phyloP scores from a whole-genome alignment of 306 rosid genomes.

The Medicago lupulina region DNA sequence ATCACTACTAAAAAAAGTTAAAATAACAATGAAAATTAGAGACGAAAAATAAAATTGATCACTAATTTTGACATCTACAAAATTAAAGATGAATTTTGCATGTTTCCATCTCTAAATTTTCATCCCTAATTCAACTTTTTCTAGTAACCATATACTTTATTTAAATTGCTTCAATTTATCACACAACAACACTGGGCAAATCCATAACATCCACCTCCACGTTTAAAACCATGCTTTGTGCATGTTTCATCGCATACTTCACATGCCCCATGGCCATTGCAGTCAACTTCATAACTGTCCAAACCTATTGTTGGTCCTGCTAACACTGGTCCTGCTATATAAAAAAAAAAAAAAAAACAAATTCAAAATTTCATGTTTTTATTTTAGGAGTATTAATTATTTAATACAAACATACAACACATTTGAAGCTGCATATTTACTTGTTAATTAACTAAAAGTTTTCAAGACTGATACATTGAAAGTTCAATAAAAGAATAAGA shows the following conservation, averaged over 20 bases:
- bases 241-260: background rate
- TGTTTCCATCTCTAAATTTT: too few species aligned
- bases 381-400: too few species aligned
- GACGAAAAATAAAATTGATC: background rate
- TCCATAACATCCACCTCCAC: background rate
- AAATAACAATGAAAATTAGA: too few species aligned
- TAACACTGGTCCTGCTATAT: background rate
- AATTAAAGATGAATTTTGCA: too few species aligned
- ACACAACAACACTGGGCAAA: background rate
- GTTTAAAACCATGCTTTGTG: background rate
- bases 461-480: too few species aligned
- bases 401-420: too few species aligned
- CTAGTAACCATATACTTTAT: too few species aligned
- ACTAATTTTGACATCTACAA: too few species aligned
- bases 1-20: too few species aligned
- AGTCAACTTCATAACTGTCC: background rate
- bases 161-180: background rate
- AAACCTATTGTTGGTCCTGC: background rate
- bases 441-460: too few species aligned
- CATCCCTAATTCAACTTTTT: too few species aligned
- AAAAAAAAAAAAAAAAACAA: background rate
- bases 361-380: background rate
- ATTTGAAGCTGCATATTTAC: too few species aligned
- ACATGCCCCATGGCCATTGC: background rate
- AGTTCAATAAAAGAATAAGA: background rate